phyloP scores from a whole-genome alignment of 306 rosid genomes.

The Dalbergia cochinchinensis region DNA sequence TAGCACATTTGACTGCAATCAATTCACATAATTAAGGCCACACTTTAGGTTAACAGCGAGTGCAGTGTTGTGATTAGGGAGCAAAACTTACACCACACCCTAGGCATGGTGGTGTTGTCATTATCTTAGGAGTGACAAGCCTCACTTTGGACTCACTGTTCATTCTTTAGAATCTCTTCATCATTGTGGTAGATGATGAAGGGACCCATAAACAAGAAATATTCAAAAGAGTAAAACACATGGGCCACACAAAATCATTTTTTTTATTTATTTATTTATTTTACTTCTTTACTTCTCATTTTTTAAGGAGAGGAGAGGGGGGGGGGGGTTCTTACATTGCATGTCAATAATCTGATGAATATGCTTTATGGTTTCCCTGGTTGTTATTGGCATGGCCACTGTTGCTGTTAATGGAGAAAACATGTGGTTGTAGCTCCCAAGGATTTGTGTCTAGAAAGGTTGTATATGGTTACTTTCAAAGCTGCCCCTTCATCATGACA shows the following conservation, averaged over 20 bases:
- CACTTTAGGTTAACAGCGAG: slow-evolving; percentile 44
- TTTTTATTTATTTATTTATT: neutral
- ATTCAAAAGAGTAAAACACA: slow-evolving; percentile 47
- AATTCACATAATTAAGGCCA: slow-evolving; percentile 49
- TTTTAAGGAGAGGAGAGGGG: no score
- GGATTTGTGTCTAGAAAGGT: slow-evolving; percentile 37
- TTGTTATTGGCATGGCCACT: slow-evolving; percentile 13
- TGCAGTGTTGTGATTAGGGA: slow-evolving; percentile 41
- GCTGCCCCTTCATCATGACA: slow-evolving; percentile 44
- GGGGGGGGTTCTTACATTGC: slow-evolving; percentile 3
- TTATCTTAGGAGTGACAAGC: slow-evolving; percentile 58
- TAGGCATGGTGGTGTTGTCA: slow-evolving; percentile 61
- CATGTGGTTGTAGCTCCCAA: neutral
- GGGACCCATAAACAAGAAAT: slow-evolving; percentile 54
- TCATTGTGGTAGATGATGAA: slow-evolving; percentile 62
- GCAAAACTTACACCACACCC: slow-evolving; percentile 45
- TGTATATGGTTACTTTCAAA: slow-evolving; percentile 15
- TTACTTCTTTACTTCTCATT: slow-evolving; percentile 17
- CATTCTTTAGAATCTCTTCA: slow-evolving; percentile 61
- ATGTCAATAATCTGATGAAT: slow-evolving; percentile 30
- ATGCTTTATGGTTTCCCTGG: slow-evolving; percentile 11
- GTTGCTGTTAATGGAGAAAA: slow-evolving; percentile 16
- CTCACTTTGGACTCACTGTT: slow-evolving; percentile 49
- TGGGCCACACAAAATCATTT: slow-evolving; percentile 48
- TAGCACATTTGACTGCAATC: slow-evolving; percentile 48